Base-by-base conservation (phyloP, 371 early-diverging fungal species). In the Ordospora colligata region DNA sequence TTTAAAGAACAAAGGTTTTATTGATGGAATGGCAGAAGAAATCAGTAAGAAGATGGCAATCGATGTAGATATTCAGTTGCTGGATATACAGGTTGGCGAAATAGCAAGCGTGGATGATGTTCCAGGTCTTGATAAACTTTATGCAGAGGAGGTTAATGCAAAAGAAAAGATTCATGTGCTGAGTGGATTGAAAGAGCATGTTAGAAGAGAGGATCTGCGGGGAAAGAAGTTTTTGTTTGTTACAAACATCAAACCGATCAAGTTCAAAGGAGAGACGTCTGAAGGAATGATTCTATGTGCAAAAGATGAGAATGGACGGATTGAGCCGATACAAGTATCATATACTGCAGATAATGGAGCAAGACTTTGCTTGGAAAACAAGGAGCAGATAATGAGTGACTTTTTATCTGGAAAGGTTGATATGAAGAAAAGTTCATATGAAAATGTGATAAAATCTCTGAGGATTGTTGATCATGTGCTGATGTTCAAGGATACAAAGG, bases 341-440 rank as follows among this genome's bases (percentile, higher is more conserved):
- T 49, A 64, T 45, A 42, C 46, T 6, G 23, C 66, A 19, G 17
- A 67, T 71, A 89, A 70, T 74, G 91, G 74, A 83, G 85, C 11
- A 84, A 47, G 90, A 90, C 25, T 91, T 90, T 77, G 14, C 10
- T 21, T 71, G 5, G 68, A 75, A 42, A 67, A 65, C 8, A 40
- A 58, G 17, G 14, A 42, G n/a, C 40, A 23, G n/a, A 42, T 67
- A 27, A 4, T 80, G 43, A 46, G 25, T 22, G 45, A 54, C 44
- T 37, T 72, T 64, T n/a, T 22, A 27, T 40, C 51, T 21, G 68
- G 54, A 0, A 62, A 47, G 25, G 63, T 80, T 17, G 75, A 76
- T 44, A 27, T 80, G 23, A 76, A 67, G 40, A 80, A 76, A 27
- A 54, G 25, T 8, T 54, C 49, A 52, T 79, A 74, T 74, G 42